Base-by-base conservation (phyloP, 805 yeast genomes). In the Metschnikowia colocasiae region DNA sequence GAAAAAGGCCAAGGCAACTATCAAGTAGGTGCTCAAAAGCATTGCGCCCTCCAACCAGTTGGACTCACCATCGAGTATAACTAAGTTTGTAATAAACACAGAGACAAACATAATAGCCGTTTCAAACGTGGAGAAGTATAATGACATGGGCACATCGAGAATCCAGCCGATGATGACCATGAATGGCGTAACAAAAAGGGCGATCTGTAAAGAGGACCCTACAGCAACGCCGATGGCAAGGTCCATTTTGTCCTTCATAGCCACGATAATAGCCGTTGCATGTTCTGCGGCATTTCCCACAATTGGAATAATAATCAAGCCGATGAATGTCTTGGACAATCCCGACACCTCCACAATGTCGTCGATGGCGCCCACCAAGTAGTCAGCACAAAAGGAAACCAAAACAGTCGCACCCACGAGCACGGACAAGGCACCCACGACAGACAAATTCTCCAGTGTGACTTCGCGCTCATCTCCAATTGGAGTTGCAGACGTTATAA, bases 251-350 rank as follows among this genome's bases (percentile, higher is more conserved):
- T 94, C 88, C 69, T 90, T 90, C 78, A 83, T 81, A 19, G 99
- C 98, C 41, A 94, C 98, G 52, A 89, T 79, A 31, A 94, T 85
- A 3, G 98, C 96, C 16, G 99, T 94, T 44, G 89, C 98, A 67
- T 94, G 99, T 67, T 94, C 99, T 10, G 98, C 98, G 2, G 99
- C 99, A 60, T 94, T 94, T 47, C 98, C 99, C 23, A 94, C 98
- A 53, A 94, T 92, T 34, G 99, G 99, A 52, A 94, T 85, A 39
- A 94, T 81, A 57, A 94, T 85, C 56, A 94, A 75, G 64, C 98
- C 98, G 59, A 94, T 89, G 59, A 94, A 94, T 0, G 98, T 90
- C 77, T 92, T 91, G 37, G 96, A 87, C 46, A 94, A 74, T 3
- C 96, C 96, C 2, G 95, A 81, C 26, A 81, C 70, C 49, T 74